Conservation (phyloP, 2,329 filamentous ascomycete species). For the Hypocreales sp. region DNA sequence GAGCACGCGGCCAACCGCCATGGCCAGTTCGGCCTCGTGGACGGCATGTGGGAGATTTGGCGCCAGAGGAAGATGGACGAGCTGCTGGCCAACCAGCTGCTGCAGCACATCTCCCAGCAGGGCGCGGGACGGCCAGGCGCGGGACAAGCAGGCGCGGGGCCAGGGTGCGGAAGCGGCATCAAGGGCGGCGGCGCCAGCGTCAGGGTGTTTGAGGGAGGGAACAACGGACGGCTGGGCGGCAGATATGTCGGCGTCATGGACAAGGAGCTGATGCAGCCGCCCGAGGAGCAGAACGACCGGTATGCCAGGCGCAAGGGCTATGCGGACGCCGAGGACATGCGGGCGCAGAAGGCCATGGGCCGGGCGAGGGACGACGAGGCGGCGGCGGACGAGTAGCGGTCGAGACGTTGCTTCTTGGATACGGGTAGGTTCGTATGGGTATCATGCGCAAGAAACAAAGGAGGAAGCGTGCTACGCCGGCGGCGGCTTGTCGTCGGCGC, state of each 20-base stretch:
- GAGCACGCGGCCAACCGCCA: constrained; percentile 42
- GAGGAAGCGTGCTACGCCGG: not conserved
- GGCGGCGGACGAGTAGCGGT: constrained; percentile 6
- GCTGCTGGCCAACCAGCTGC: constrained; percentile 57
- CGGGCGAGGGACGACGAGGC: constrained; percentile 13
- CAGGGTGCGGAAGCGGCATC: constrained; percentile 18
- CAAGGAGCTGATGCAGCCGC: constrained; percentile 29
- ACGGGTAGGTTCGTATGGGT: too few species aligned
- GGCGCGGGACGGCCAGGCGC: not conserved
- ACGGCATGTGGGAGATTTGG: constrained; percentile 73
- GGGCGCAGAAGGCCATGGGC: constrained; percentile 15
- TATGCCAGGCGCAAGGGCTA: constrained; percentile 49
- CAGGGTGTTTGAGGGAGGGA: constrained; percentile 38
- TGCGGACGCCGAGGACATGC: constrained; percentile 32
- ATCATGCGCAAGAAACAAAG: constrained; percentile 1
- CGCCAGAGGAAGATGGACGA: constrained; percentile 79
- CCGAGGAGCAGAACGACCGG: constrained; percentile 41
- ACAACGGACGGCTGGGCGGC: constrained; percentile 32
- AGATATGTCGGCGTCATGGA: constrained; percentile 40
- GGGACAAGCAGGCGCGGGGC: constrained; percentile 10
- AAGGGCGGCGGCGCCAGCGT: constrained; percentile 8
- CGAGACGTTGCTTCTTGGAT: too few species aligned
- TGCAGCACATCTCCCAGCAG: constrained; percentile 42
- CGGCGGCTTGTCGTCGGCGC: constrained; percentile 18
- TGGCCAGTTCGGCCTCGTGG: constrained; percentile 50